phyloP scores from a whole-genome alignment of 805 yeast genomes.

The Cyberlindnera bimundalis region DNA sequence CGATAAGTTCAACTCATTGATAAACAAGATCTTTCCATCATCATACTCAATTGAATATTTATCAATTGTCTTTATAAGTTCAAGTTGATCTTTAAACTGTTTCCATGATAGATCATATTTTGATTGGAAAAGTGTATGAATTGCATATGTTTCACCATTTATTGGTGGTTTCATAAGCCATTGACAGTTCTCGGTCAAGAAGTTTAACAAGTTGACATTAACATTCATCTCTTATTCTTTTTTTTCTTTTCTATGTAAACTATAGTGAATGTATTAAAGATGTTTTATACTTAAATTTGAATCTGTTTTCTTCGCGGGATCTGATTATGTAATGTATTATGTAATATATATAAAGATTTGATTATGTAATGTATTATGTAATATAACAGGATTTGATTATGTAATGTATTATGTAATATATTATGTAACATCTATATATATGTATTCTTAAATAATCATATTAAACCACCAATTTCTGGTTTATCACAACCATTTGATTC shows the following conservation, averaged over 20 bases:
- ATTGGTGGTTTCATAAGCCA: slow-evolving; percentile 16
- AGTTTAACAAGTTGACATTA: slow-evolving; percentile 7
- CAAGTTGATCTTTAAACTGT: slow-evolving; percentile 11
- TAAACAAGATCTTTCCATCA: slow-evolving; percentile 13
- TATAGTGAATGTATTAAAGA: no score
- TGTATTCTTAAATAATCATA: not conserved
- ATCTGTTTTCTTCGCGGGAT: no score
- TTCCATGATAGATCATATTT: slow-evolving; percentile 1
- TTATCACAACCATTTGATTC: slow-evolving; percentile 34
- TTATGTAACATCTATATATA: no score
- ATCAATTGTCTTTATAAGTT: slow-evolving; percentile 13
- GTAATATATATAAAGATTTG: no score
- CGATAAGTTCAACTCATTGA: slow-evolving; percentile 17
- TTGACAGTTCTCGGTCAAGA: slow-evolving; percentile 12
- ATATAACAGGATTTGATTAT: no score
- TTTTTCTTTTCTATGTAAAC: no score
- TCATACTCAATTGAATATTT: slow-evolving; percentile 7
- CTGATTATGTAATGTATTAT: no score
- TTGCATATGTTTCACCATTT: slow-evolving; percentile 13
- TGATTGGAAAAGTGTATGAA: slow-evolving; percentile 15
- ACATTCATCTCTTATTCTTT: not conserved
- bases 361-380: no score
- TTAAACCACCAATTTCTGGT: slow-evolving; percentile 14
- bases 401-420: no score
- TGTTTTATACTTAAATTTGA: no score